A percentile compares a stretch with the other conserved stretches of the same genome.
Evolutionary conservation across 148 eudicot species (phyloP).

Genomic region (Gaultheria prostrata): DNA sequence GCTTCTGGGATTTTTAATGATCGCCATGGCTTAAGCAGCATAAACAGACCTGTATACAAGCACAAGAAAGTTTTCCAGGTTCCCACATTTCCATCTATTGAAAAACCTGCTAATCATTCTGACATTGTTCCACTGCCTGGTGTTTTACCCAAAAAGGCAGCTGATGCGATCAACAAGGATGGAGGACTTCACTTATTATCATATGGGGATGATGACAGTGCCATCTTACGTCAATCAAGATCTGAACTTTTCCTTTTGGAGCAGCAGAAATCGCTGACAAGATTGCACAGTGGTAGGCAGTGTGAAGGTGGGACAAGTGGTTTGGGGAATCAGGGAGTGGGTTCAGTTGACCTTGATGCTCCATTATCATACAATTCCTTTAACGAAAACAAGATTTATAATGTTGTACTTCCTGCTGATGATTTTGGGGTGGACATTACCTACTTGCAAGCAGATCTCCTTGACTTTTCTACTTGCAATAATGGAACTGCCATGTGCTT

Average conservation of each 20-base stretch:
- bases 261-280: not conserved
- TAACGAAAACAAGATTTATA: not conserved
- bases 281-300: not conserved
- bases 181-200: conserved; percentile 25
- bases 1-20: conserved; percentile 34
- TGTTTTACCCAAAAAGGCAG: conserved; percentile 22
- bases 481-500: not conserved
- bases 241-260: conserved; percentile 21
- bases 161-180: conserved; percentile 24
- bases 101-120: conserved; percentile 28
- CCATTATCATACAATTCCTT: not conserved
- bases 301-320: not conserved
- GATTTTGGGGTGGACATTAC: not conserved
- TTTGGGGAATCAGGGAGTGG: not conserved
- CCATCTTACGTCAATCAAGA: conserved; percentile 28
- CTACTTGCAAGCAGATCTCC: conserved; percentile 7
- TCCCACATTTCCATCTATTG: conserved; percentile 26
- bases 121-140: conserved; percentile 25
- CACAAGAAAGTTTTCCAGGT: conserved; percentile 27
- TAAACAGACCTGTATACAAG: conserved; percentile 25
- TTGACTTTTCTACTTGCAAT: not conserved
- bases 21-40: conserved; percentile 22
- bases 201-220: conserved; percentile 27
- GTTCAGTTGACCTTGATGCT: not conserved
- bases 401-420: not conserved